Evolutionary conservation across 768 basidiomycete species (phyloP), one percentile per base, ranked within the genome.

Genomic region (Pleurotus tuoliensis): DNA sequence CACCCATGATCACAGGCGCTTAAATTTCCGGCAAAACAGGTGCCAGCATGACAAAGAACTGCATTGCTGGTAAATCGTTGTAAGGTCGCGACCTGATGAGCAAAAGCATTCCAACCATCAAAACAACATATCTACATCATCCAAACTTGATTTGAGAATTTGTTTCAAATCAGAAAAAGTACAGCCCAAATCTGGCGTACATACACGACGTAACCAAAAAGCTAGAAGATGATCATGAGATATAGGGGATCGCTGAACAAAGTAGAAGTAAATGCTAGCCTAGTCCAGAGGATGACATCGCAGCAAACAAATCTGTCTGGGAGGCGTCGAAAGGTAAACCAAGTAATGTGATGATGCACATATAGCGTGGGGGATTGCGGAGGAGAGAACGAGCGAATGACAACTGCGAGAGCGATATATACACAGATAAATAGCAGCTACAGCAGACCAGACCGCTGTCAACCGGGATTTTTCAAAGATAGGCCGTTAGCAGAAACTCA

Each of bases 401-500:
- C 41, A 44, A 22, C n/a, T 44, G 51, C n/a, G 51, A 15, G 15
- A 39, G 22, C 9, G 20, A 40, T 40, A 53, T 40, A 53, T 25
- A 53, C 51, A 40, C 51, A 12, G 24, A 53, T 53, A 53, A 53
- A 53, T 53, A 53, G 51, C 51, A 9, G 34, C 38, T 12, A 22
- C 2, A 8, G n/a, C 3, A 20, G 9, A 39, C 12, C 1, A 37
- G 20, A 40, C n/a, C 6, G 48, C 25, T 25, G 24, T 37, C 22
- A 13, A 40, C 11, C 13, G 38, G 7, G 20, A 20, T 16, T 20
- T 12, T 5, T 16, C 13, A 16, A 30, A 5, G 3, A 13, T 12
- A 34, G 8, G 3, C 30, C 30, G 9, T 3, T 11, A 11, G 20
- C 11, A 18, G 2, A 2, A 24, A 41, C 51, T 53, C 24, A 53